These are phyloP conservation scores for Penicillium olsonii DNA, from an alignment of 2,329 filamentous ascomycete genomes.

Conservation along the genomic window DNA sequence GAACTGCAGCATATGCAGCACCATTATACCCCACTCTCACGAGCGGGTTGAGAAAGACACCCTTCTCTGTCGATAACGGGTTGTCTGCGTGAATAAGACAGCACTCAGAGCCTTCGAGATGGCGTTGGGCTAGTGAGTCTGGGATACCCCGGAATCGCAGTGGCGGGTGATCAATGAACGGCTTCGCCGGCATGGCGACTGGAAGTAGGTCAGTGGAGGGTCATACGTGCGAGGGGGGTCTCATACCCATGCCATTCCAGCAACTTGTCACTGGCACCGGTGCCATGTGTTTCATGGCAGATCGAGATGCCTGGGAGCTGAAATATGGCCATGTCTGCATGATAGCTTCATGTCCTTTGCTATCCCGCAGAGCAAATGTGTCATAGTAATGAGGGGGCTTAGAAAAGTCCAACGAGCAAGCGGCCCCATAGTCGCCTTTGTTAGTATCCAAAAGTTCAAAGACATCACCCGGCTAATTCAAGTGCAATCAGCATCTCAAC, in stretches of 20 bases:
- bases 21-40: conserved; percentile 42
- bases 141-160: conserved; percentile 65
- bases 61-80: conserved; percentile 29
- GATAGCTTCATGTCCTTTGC: conserved; percentile 63
- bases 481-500: background rate
- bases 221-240: conserved; percentile 11
- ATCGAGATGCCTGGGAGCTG: conserved; percentile 47
- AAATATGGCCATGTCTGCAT: conserved; percentile 71
- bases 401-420: conserved; percentile 71
- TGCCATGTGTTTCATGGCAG: conserved; percentile 54
- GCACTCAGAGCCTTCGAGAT: conserved; percentile 74
- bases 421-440: conserved; percentile 61
- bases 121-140: conserved; percentile 57
- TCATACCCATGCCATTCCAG: conserved; percentile 64
- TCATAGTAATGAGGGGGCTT: conserved; percentile 71
- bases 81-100: conserved; percentile 59
- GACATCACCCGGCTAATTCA: conserved; percentile 51
- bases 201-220: conserved; percentile 10
- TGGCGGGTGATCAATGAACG: conserved; percentile 31
- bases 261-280: conserved; percentile 65
- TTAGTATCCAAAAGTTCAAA: conserved; percentile 61
- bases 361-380: conserved; percentile 70
- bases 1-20: conserved; percentile 25
- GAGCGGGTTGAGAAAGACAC: conserved; percentile 43
- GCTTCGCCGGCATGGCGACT: conserved; percentile 29